Conservation (phyloP, 306 rosid species). For the Malus fusca region DNA sequence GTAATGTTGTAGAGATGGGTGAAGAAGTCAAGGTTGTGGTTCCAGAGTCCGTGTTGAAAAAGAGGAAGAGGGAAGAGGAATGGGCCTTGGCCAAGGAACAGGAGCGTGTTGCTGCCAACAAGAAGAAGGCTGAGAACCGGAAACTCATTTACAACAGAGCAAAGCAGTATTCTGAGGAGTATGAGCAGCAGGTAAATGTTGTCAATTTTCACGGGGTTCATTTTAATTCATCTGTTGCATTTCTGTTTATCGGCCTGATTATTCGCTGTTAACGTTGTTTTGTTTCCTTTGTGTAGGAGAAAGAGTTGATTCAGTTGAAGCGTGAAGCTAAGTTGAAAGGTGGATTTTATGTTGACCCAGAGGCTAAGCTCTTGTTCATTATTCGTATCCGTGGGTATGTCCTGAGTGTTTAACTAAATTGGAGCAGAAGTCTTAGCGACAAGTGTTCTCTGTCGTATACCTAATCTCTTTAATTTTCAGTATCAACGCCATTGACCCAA, state of each 20-base stretch:
- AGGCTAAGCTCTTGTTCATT: conserved; percentile 76
- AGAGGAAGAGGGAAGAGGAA: conserved; percentile 67
- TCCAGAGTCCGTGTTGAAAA: conserved; percentile 79
- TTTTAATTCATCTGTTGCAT: background rate
- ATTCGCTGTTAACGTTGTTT: background rate
- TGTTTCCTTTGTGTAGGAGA: conserved; percentile 28
- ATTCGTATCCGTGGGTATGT: conserved; percentile 83
- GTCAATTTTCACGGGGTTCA: background rate
- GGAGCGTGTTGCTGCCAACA: conserved; percentile 42
- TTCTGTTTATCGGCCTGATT: background rate
- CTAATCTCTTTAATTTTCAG: conserved; percentile 22
- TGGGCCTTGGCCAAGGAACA: conserved; percentile 69
- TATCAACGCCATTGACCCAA: conserved; percentile 88
- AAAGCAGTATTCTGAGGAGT: conserved; percentile 53
- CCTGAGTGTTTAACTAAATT: background rate
- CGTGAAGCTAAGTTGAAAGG: conserved; percentile 92
- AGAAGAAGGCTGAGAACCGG: conserved; percentile 59
- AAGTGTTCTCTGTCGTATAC: background rate
- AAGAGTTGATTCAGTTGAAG: conserved; percentile 54
- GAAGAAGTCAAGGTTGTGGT: conserved; percentile 45
- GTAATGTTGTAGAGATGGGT: conserved; percentile 39
- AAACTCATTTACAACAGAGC: conserved; percentile 64
- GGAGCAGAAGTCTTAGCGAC: no score
- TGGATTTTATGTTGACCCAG: conserved; percentile 92
- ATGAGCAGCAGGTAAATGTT: conserved; percentile 44